Evolutionary conservation across 306 rosid species (phyloP).

Genomic region (Alnus rubra): DNA sequence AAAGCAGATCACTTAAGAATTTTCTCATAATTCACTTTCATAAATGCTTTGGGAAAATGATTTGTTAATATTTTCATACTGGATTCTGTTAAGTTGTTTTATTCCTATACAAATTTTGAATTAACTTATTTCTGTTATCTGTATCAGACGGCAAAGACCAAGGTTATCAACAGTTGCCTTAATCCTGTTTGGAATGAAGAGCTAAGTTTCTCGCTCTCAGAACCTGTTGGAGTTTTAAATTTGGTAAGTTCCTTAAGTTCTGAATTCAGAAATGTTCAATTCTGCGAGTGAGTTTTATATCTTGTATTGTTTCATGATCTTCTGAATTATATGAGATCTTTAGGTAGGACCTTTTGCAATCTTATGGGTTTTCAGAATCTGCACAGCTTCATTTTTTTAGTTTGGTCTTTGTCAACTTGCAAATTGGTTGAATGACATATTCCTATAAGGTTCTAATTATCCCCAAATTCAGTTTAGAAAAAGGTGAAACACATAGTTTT

Average conservation of each 20-base stretch:
- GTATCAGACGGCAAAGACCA: conserved; percentile 86
- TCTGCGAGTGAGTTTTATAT: neutral
- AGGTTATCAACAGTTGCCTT: conserved; percentile 88
- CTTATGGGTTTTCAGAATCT: neutral
- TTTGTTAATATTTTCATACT: neutral
- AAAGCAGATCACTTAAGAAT: neutral
- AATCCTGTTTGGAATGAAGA: conserved; percentile 99
- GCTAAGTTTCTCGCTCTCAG: conserved; percentile 63
- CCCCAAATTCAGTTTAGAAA: neutral
- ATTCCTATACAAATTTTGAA: neutral
- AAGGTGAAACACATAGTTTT: neutral
- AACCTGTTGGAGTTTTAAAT: conserved; percentile 65
- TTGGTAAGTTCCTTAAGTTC: conserved; percentile 56
- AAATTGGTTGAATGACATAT: neutral
- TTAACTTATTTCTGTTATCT: conserved; percentile 29
- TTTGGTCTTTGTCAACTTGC: neutral
- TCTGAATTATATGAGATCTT: neutral
- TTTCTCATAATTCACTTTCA: neutral
- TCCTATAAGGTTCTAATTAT: neutral
- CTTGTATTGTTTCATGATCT: neutral
- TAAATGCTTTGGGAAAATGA: neutral
- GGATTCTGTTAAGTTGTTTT: neutral
- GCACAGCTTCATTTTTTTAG: neutral
- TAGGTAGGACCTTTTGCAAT: neutral
- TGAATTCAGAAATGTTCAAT: conserved; percentile 10